Base-by-base conservation (phyloP, 1,284 basidiomycete genomes). In the Puccinia novopanici region DNA sequence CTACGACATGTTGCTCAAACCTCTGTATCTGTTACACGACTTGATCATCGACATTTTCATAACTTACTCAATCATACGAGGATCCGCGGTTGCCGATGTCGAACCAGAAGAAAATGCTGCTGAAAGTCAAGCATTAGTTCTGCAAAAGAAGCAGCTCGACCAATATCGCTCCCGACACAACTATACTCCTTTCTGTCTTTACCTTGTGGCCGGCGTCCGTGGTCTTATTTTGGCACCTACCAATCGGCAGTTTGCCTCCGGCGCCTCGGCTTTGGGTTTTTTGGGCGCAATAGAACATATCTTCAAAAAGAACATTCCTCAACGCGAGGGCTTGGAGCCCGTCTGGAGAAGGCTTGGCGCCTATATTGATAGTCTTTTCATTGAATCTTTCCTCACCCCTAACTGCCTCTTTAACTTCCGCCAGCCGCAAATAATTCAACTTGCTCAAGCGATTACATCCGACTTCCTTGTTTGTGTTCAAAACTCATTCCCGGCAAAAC, bases 311-410 rank as follows among this genome's bases (percentile, higher is more conserved):
- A 63, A 24, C 40, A 34, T 37, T 37, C 61, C 40, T 42, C 61
- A 65, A 65, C 30, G 61, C 30, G 22, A 65, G 40, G 61, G 30
- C 40, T 65, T 65, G 61, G 61, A 65, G 40, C 61, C 61, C n/a
- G 61, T 65, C 40, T 65, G 27, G 61, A 65, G 40, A 65, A 65
- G 40, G 40, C n/a, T 30, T 30, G 61, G 61, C 40, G 61, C 61
- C 19, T 65, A 65, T 65, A 42, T 42, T 37, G 40, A 65, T n/a
- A 65, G 61, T 65, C 24, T 65, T 65, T 42, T 65, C 61, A 65
- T 65, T 37, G 61, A 65, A 15, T 27, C 61, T 37, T 65, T 65
- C 40, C 61, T 65, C n/a, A 65, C 61, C 61, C 61, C 61, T 15
- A 65, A 65, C 22, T 37, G 30, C 40, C 61, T 65, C 15, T 65